Percentiles rank a stretch among this genome's conserved stretches.
These are phyloP conservation scores for Prunella vulgaris DNA, from an alignment of 257 asterid species.

Conservation along the genomic window DNA sequence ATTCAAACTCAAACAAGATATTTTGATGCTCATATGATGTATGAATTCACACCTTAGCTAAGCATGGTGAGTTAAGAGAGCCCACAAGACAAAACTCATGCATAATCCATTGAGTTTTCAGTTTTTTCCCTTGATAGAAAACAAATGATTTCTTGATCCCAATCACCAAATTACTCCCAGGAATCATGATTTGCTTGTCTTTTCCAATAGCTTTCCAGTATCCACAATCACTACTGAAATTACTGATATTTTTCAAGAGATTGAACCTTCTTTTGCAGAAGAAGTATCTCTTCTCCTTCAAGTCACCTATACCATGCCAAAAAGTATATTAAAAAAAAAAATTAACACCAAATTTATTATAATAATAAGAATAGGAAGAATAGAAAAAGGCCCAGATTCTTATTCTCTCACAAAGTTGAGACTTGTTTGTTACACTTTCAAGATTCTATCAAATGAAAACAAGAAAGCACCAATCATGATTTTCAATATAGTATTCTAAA, in stretches of 20 bases:
- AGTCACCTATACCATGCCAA: slow-evolving; percentile 32
- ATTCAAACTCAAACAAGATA: neutral
- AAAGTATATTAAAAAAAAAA: neutral
- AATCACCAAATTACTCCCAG: slow-evolving; percentile 14
- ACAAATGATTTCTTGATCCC: slow-evolving; percentile 35
- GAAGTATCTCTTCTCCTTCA: slow-evolving; percentile 47
- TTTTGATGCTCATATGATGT: neutral
- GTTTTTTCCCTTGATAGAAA: slow-evolving; percentile 27
- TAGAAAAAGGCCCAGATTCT: neutral
- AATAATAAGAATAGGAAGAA: too few species aligned
- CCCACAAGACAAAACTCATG: slow-evolving; percentile 38
- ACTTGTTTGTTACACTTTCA: neutral
- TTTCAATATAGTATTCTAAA: neutral
- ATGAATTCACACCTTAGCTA: slow-evolving; percentile 24
- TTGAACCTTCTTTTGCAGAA: slow-evolving; percentile 34
- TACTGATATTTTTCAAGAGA: slow-evolving; percentile 6
- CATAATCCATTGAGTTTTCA: slow-evolving; percentile 44
- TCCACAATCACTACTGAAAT: slow-evolving; percentile 29
- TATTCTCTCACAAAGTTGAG: neutral
- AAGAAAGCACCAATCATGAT: neutral
- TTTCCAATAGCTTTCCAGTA: slow-evolving; percentile 44
- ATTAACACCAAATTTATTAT: neutral
- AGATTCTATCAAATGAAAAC: neutral
- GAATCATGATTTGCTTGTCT: slow-evolving; percentile 29
- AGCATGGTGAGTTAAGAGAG: slow-evolving; percentile 19